Base-by-base conservation (phyloP, 2,329 filamentous ascomycete species). In the Diaporthe longicolla region DNA sequence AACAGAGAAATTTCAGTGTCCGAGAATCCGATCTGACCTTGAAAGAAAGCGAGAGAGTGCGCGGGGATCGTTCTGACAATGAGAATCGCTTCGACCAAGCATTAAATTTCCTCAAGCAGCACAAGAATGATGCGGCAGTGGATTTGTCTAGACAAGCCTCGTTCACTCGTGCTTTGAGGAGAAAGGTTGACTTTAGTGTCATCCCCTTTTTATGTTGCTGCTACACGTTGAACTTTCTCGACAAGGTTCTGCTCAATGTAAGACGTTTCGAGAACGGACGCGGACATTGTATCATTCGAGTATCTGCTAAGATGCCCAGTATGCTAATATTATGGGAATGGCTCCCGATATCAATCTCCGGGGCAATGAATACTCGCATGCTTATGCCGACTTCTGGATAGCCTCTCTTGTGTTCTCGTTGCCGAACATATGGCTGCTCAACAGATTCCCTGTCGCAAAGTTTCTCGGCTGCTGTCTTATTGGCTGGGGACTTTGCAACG, bases 401-500 rank as follows among this genome's bases (percentile, higher is more conserved):
- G 74, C 72, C 3, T 76, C 74, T 13, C 40, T 76, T 13, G 70
- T 76, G 8, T 66, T 66, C 63, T 66, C 63, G 29, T 8, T 66
- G n/a, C 63, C 63, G 21, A 66, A 66, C 21, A 43, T 66, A 48
- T 66, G 63, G 63, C n/a, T 76, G 57, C 69, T 74, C 70, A 71
- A 76, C 48, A 71, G 61, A 50, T 45, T 76, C 10, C 74, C 70
- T 13, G 73, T 77, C 50, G 72, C 76, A 29, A 77, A 76, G 43
- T 77, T 73, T 63, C 50, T 76, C 8, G 74, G 74, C 24, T 43
- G 43, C 40, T 65, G 74, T 29, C 75, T 77, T 24, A 72, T 76
- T 52, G 50, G 73, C n/a, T 76, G 74, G 76, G 76, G 76, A 13
- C n/a, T 29, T 8, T 68, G 80, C 37, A 78, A 79, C 54, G 80